These are phyloP conservation scores for Cyclostephanos tholiformis DNA, from an alignment of 108 stramenopile species.

Conservation along the genomic window DNA sequence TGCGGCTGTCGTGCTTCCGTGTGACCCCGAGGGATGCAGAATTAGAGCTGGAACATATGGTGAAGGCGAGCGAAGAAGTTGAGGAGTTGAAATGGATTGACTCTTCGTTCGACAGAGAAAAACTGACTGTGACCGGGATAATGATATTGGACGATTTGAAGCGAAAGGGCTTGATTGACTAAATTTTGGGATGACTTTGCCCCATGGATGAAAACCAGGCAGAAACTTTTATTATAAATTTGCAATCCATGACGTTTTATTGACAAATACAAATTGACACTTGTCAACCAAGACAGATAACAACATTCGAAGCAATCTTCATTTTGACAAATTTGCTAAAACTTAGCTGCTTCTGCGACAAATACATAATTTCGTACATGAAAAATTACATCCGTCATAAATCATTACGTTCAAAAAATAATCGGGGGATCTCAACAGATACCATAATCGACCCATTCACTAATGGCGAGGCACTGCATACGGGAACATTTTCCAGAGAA, in stretches of 20 bases:
- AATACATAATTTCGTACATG: too few species aligned
- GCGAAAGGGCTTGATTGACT: constrained; percentile 52
- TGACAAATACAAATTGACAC: too few species aligned
- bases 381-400: too few species aligned
- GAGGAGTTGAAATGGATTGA: constrained; percentile 62
- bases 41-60: constrained; percentile 43
- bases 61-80: constrained; percentile 51
- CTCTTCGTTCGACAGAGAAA: constrained; percentile 46
- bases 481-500: constrained; percentile 25
- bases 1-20: constrained; percentile 56
- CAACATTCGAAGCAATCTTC: not conserved
- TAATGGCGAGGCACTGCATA: constrained; percentile 8
- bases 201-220: too few species aligned
- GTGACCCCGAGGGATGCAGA: constrained; percentile 36
- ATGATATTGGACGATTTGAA: constrained; percentile 64
- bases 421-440: constrained; percentile 31
- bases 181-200: not conserved
- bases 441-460: constrained; percentile 18
- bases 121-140: constrained; percentile 49
- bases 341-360: too few species aligned
- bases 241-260: too few species aligned
- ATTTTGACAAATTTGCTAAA: not conserved
- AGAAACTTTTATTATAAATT: too few species aligned
- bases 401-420: constrained; percentile 5
- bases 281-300: not conserved